Conservation (phyloP, 108 stramenopile genomes). For the Pseudonitzschia multistriata region DNA sequence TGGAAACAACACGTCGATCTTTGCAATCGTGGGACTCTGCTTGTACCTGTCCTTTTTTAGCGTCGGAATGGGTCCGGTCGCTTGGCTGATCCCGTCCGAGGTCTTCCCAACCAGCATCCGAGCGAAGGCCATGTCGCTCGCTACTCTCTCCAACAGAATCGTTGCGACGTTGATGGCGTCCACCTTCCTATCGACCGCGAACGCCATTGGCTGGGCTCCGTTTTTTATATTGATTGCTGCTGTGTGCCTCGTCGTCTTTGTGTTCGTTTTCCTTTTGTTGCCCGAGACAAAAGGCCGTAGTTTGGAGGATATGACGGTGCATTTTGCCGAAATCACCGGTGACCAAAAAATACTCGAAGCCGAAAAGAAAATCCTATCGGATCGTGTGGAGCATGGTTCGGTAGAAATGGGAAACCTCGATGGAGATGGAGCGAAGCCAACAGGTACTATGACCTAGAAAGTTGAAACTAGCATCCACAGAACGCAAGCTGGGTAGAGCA, state of each 20-base stretch:
- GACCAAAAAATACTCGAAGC: conserved; percentile 70
- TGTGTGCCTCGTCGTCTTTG: conserved; percentile 49
- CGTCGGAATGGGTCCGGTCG: conserved; percentile 81
- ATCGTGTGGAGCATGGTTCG: not conserved
- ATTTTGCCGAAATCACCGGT: conserved; percentile 84
- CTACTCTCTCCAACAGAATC: conserved; percentile 77
- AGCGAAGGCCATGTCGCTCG: conserved; percentile 85
- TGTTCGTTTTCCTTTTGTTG: conserved; percentile 62
- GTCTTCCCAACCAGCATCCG: conserved; percentile 81
- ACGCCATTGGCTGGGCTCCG: conserved; percentile 52
- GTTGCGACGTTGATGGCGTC: conserved; percentile 78
- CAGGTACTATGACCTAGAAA: not conserved
- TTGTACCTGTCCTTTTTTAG: conserved; percentile 80
- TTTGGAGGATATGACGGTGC: conserved; percentile 83
- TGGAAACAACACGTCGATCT: conserved; percentile 10
- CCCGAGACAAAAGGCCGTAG: conserved; percentile 84
- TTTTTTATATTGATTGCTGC: conserved; percentile 69
- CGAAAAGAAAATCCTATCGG: conserved; percentile 41
- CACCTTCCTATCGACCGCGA: conserved; percentile 76
- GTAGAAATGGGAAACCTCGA: conserved; percentile 17
- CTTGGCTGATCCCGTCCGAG: conserved; percentile 87
- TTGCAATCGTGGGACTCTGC: conserved; percentile 36
- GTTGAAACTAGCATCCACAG: no score
- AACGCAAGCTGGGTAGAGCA: no score
- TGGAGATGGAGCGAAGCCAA: not conserved